Conservation (phyloP, 163 green algal genomes). For the Prototheca wickerhamii region DNA sequence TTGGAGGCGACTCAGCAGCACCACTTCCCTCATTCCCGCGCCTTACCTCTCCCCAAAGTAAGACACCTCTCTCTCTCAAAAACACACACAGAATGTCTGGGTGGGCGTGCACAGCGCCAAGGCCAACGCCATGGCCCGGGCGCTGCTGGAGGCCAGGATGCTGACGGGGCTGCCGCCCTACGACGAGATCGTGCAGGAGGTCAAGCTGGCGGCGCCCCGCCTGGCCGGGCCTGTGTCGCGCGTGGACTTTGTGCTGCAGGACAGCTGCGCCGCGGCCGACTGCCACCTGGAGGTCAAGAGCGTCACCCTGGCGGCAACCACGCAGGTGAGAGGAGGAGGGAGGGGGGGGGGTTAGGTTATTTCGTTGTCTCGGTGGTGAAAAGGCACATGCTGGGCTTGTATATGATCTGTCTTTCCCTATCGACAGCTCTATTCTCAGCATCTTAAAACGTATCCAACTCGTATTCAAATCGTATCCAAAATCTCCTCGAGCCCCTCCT, state of each 20-base stretch:
- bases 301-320: slow-evolving; percentile 24
- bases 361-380: background rate
- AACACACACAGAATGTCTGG: slow-evolving; percentile 5
- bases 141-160: slow-evolving; percentile 20
- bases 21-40: no score
- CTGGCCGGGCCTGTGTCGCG: slow-evolving; percentile 12
- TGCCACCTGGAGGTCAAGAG: slow-evolving; percentile 60
- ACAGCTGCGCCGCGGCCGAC: no score
- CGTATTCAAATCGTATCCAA: no score
- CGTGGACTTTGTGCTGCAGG: slow-evolving; percentile 56
- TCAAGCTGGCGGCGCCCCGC: slow-evolving; percentile 6
- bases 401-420: no score
- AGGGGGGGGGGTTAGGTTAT: background rate
- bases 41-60: no score
- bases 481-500: no score
- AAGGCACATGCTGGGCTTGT: no score
- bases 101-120: slow-evolving; percentile 59
- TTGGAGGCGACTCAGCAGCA: no score
- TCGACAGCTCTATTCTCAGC: no score
- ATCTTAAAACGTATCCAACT: no score
- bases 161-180: slow-evolving; percentile 23
- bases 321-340: slow-evolving; percentile 11
- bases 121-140: slow-evolving; percentile 54
- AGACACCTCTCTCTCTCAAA: background rate
- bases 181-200: slow-evolving; percentile 23